phyloP scores from a whole-genome alignment of 176 grass and related monocot species.

The Saccharum officinarum region DNA sequence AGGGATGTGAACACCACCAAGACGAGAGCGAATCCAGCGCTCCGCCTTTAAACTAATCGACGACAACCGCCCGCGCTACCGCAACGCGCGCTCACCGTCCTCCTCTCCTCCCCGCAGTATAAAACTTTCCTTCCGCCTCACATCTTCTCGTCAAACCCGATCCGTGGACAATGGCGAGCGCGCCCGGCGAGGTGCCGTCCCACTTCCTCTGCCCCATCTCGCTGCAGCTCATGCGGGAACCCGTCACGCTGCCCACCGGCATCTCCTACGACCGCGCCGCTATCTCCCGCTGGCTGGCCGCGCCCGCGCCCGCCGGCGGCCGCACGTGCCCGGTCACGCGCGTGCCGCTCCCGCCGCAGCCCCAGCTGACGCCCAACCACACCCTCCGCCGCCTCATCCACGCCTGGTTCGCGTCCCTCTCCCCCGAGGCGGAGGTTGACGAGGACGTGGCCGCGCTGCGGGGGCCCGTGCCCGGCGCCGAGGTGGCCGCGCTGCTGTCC shows the following conservation, averaged over 20 bases:
- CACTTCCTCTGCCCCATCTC: constrained; percentile 98
- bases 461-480: not conserved
- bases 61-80: constrained; percentile 18
- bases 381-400: constrained; percentile 93
- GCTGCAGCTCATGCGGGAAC: constrained; percentile 87
- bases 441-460: constrained; percentile 36
- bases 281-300: constrained; percentile 76
- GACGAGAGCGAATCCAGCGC: not conserved
- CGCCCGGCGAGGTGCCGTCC: constrained; percentile 57
- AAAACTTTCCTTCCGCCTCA: constrained; percentile 11
- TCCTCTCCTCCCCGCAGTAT: not conserved
- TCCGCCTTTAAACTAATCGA: constrained; percentile 35
- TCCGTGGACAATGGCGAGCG: constrained; percentile 23
- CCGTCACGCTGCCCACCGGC: constrained; percentile 79
- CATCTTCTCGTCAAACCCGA: constrained; percentile 20
- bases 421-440: constrained; percentile 27
- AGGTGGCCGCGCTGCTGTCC: constrained; percentile 43
- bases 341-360: constrained; percentile 38
- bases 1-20: constrained; percentile 40
- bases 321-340: constrained; percentile 77
- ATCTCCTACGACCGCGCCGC: constrained; percentile 83
- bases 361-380: constrained; percentile 87
- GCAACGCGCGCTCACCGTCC: constrained; percentile 26
- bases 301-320: not conserved
- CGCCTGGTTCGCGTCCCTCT: constrained; percentile 60